A percentile compares a stretch with the other conserved stretches of the same genome.
These are phyloP conservation scores for Salvia hispanica DNA, from an alignment of 257 asterid genomes.

Conservation along the genomic window DNA sequence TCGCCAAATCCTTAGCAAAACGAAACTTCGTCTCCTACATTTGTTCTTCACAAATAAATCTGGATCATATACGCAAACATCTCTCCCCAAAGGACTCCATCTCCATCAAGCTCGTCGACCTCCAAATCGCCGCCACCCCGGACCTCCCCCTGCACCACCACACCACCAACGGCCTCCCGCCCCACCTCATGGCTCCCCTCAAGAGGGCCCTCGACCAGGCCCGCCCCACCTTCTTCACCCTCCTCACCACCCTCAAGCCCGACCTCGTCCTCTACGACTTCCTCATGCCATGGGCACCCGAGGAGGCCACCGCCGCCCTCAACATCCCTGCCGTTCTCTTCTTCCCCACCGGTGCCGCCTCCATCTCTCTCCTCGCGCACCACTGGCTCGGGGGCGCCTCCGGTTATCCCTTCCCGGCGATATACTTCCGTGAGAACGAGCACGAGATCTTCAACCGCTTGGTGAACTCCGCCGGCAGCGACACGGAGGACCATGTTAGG, in stretches of 20 bases:
- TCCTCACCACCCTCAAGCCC: slow-evolving; percentile 53
- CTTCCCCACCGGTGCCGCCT: slow-evolving; percentile 46
- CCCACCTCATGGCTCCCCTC: slow-evolving; percentile 47
- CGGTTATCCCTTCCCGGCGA: slow-evolving; percentile 53
- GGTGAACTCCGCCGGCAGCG: not conserved
- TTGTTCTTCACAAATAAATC: slow-evolving; percentile 56
- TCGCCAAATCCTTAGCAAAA: slow-evolving; percentile 55
- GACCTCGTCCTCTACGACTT: slow-evolving; percentile 65
- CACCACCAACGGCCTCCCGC: slow-evolving; percentile 34
- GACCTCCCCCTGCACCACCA: slow-evolving; percentile 57
- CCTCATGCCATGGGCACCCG: slow-evolving; percentile 61
- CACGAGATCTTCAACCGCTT: not conserved
- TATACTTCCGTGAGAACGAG: slow-evolving; percentile 40
- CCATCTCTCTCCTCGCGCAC: slow-evolving; percentile 31
- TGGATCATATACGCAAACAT: slow-evolving; percentile 34
- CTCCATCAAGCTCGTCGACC: slow-evolving; percentile 55
- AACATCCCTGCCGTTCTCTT: slow-evolving; percentile 55
- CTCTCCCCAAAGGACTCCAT: slow-evolving; percentile 43
- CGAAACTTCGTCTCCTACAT: slow-evolving; percentile 50
- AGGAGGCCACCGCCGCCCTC: slow-evolving; percentile 32
- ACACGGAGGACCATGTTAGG: slow-evolving; percentile 21
- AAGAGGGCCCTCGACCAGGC: slow-evolving; percentile 48
- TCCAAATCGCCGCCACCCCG: slow-evolving; percentile 48
- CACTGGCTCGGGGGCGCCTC: not conserved
- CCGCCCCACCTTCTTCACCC: slow-evolving; percentile 41